phyloP scores from a whole-genome alignment of 1,139 yeast genomes.

The Scheffersomyces titani region DNA sequence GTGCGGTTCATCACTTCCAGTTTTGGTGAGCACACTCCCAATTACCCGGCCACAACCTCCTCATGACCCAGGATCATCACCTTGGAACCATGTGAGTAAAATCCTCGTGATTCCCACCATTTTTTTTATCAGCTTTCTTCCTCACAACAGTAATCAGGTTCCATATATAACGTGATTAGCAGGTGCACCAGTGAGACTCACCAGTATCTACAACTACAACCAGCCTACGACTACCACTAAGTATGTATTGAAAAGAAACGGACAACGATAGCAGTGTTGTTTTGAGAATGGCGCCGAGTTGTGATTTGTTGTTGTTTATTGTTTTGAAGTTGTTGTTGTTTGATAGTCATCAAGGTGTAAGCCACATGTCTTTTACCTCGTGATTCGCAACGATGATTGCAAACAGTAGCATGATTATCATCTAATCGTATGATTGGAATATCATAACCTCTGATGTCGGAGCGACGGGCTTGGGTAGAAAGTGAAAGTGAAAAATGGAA shows the following conservation, averaged over 20 bases:
- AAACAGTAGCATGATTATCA: not conserved
- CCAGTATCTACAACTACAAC: constrained; percentile 3
- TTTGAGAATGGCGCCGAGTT: not conserved
- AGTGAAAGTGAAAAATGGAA: not conserved
- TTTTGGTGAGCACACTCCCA: not conserved
- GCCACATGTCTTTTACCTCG: not conserved
- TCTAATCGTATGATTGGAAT: not conserved
- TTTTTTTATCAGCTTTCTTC: constrained; percentile 7
- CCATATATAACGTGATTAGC: constrained; percentile 11
- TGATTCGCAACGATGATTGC: not conserved
- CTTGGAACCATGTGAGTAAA: constrained; percentile 31
- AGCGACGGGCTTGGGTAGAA: not conserved
- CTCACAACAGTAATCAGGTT: not conserved
- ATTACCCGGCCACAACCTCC: not conserved
- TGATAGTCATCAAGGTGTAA: not conserved
- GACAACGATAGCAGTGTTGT: not conserved
- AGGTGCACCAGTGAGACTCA: constrained; percentile 14
- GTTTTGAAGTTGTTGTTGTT: not conserved
- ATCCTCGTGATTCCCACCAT: constrained; percentile 26
- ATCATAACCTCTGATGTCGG: not conserved
- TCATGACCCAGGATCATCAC: constrained; percentile 13
- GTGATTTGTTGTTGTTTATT: not conserved
- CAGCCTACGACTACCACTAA: not conserved
- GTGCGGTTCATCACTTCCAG: not conserved
- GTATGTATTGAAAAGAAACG: constrained; percentile 1